phyloP scores from a whole-genome alignment of 129 eudicot genomes.

The Chrysanthemum seticuspe region DNA sequence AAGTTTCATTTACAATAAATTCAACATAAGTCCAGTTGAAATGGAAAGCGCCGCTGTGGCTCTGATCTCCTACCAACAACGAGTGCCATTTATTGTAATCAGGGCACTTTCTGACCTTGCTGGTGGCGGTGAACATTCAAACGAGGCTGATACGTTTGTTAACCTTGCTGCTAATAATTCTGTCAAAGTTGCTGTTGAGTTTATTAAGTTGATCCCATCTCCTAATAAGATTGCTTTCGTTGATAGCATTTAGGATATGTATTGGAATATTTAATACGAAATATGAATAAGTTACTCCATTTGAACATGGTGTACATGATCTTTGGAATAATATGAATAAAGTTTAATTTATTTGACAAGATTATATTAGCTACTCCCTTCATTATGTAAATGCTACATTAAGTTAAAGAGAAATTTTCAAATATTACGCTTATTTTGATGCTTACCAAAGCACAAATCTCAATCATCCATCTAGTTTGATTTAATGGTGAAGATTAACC shows the following conservation, averaged over 20 bases:
- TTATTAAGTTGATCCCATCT: conserved; percentile 27
- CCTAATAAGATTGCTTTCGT: not conserved
- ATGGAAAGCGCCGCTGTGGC: conserved; percentile 70
- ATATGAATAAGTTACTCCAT: too few species aligned
- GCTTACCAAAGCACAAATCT: too few species aligned
- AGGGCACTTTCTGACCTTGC: conserved; percentile 60
- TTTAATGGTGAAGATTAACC: too few species aligned
- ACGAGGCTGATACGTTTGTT: conserved; percentile 25
- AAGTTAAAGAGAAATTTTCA: too few species aligned
- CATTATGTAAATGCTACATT: too few species aligned
- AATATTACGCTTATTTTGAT: too few species aligned
- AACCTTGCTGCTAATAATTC: conserved; percentile 14
- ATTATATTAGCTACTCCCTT: too few species aligned
- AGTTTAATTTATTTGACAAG: too few species aligned
- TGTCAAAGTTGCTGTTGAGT: conserved; percentile 27
- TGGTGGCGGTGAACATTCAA: conserved; percentile 29
- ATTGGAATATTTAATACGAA: not conserved
- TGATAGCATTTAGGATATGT: not conserved
- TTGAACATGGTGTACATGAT: too few species aligned
- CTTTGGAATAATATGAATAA: too few species aligned
- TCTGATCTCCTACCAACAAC: conserved; percentile 47
- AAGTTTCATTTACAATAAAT: conserved; percentile 36
- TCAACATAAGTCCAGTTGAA: conserved; percentile 40
- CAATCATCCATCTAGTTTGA: too few species aligned
- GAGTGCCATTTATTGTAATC: conserved; percentile 38